Conservation (phyloP, 306 rosid species). For the Cucumis hystrix region DNA sequence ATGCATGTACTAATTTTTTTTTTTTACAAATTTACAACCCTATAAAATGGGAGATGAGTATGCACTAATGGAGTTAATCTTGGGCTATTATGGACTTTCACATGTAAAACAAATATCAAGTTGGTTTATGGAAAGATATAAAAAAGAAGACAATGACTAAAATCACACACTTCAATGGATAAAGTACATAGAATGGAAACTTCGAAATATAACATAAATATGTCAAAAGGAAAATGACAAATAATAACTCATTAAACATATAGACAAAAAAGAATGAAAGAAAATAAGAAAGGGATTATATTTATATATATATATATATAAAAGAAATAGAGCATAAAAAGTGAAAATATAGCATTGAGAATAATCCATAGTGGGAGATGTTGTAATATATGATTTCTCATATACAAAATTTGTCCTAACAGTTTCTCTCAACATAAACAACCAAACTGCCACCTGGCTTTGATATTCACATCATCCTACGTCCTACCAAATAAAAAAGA, state of each 20-base stretch:
- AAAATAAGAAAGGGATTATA: no score
- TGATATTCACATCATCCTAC: background rate
- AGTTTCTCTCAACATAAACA: background rate
- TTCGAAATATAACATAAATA: background rate
- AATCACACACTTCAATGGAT: background rate
- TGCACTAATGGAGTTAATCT: no score
- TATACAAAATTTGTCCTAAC: background rate
- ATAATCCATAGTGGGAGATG: background rate
- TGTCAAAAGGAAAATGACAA: background rate
- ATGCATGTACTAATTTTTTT: no score
- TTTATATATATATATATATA: background rate
- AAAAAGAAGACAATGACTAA: background rate
- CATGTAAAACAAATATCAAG: background rate
- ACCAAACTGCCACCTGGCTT: background rate
- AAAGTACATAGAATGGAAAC: background rate
- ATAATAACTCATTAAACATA: background rate
- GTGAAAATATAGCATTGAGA: background rate
- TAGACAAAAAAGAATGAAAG: no score
- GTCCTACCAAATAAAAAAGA: background rate
- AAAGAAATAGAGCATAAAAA: background rate
- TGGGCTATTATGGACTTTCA: background rate
- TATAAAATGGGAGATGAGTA: no score
- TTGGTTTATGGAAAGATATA: background rate
- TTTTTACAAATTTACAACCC: no score
- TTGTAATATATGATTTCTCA: constrained; percentile 5